Conservation (phyloP, 129 eudicot species). For the Helianthus annuus region HanXRQr2.0-SUNRISE NC_035438.2:33627681-33628180, state of each 20-base stretch:
- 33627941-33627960: slow-evolving; percentile 13
- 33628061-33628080: slow-evolving; percentile 87
- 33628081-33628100: slow-evolving; percentile 91
- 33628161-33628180: slow-evolving; percentile 89
- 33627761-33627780: slow-evolving; percentile 96
- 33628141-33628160: slow-evolving; percentile 86
- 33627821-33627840: neutral
- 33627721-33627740: slow-evolving; percentile 66
- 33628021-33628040: slow-evolving; percentile 52
- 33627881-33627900: neutral
- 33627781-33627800: slow-evolving; percentile 89
- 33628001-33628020: neutral
- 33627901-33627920: neutral
- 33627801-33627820: slow-evolving; percentile 46
- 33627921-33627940: neutral
- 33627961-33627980: slow-evolving; percentile 7
- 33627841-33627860: slow-evolving; percentile 5
- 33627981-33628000: neutral
- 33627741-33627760: slow-evolving; percentile 82
- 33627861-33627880: neutral
- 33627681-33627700: neutral
- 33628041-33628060: slow-evolving; percentile 97
- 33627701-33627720: slow-evolving; percentile 44
- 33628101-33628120: slow-evolving; percentile 94
- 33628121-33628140: slow-evolving; percentile 80